These are phyloP conservation scores for Ziziphus jujuba DNA, from an alignment of 306 rosid species.

Conservation along the genomic window DNA sequence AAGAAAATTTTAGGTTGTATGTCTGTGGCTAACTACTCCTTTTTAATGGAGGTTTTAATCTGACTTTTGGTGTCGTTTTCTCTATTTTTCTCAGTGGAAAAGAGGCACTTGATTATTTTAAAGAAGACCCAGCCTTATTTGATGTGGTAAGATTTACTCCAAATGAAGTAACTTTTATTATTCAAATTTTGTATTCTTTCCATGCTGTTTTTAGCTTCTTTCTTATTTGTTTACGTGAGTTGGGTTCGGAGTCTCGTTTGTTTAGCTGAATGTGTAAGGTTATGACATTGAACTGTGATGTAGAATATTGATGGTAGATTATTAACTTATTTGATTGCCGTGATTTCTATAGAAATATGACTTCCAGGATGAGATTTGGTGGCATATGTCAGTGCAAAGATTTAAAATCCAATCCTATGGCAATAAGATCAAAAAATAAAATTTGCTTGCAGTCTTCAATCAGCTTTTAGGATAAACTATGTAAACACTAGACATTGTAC, in stretches of 20 bases:
- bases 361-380: too few relatives aligned
- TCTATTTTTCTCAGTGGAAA: constrained; percentile 68
- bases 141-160: constrained; percentile 50
- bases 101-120: constrained; percentile 86
- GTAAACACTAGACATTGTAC: too few relatives aligned
- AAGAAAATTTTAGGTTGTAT: neutral
- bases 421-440: too few relatives aligned
- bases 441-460: too few relatives aligned
- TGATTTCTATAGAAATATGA: too few relatives aligned
- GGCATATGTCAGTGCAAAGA: too few relatives aligned
- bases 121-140: constrained; percentile 65
- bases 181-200: neutral
- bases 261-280: too few relatives aligned
- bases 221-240: neutral
- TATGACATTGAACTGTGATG: too few relatives aligned
- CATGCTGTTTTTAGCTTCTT: neutral
- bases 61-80: neutral
- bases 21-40: neutral
- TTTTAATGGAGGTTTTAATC: neutral
- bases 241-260: neutral
- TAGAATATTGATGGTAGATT: too few relatives aligned
- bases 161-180: neutral
- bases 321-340: too few relatives aligned
- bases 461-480: too few relatives aligned
- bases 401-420: too few relatives aligned